These are phyloP conservation scores for Eruca vesicaria DNA, from an alignment of 441 rosid species.

Conservation along the genomic window DNA sequence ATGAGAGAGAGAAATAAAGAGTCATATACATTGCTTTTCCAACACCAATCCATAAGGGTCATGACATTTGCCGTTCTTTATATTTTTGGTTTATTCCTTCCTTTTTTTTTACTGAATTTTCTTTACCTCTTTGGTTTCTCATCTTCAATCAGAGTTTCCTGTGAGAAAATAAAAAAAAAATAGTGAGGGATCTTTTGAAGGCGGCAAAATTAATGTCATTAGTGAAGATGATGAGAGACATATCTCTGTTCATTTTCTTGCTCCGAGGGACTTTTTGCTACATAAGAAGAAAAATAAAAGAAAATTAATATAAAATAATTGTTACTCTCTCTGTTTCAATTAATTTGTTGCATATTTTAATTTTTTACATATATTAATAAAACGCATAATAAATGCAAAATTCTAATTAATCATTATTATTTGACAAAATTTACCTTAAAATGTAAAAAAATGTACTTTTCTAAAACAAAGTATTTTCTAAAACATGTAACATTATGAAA, in stretches of 20 bases:
- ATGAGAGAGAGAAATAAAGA: conserved; percentile 23
- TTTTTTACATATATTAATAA: too few relatives aligned
- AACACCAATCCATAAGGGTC: conserved; percentile 25
- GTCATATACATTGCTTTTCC: background rate
- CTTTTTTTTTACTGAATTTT: background rate
- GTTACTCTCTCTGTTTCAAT: too few relatives aligned
- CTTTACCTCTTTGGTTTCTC: conserved; percentile 16
- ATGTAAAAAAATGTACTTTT: too few relatives aligned
- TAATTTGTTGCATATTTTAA: too few relatives aligned
- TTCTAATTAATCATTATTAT: too few relatives aligned
- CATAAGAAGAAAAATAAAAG: background rate
- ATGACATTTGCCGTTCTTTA: conserved; percentile 27
- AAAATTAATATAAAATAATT: background rate
- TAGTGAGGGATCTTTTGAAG: conserved; percentile 7
- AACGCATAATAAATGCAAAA: too few relatives aligned
- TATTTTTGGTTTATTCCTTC: conserved; percentile 9
- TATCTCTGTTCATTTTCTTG: conserved; percentile 16
- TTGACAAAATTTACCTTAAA: too few relatives aligned
- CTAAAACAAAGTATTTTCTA: too few relatives aligned
- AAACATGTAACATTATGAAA: too few relatives aligned
- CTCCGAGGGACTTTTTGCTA: conserved; percentile 17
- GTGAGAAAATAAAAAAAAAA: conserved; percentile 1
- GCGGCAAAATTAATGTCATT: conserved; percentile 21
- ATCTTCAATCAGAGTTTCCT: conserved; percentile 20
- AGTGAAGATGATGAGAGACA: conserved; percentile 15